Evolutionary conservation across 495 filamentous ascomycete genomes (phyloP).

Genomic region (Neurospora intermedia): DNA sequence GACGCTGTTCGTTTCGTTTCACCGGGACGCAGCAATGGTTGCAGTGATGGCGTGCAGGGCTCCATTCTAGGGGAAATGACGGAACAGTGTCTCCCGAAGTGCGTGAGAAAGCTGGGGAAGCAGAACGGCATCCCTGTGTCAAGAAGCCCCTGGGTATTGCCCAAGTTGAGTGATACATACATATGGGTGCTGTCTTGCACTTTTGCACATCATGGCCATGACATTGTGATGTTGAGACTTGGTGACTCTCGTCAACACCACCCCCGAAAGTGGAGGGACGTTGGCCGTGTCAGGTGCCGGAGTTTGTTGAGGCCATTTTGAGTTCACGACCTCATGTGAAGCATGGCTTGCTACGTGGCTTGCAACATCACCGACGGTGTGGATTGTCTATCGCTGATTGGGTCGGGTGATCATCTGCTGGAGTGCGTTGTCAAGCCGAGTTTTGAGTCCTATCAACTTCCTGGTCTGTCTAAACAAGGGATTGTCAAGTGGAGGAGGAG

Average conservation of each 20-base stretch:
- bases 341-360: neutral
- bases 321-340: neutral
- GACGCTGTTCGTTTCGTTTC: slow-evolving; percentile 4
- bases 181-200: neutral
- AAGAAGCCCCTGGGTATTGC: neutral
- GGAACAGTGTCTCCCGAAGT: neutral
- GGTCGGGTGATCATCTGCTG: neutral
- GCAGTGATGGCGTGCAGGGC: neutral
- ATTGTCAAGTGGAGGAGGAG: neutral
- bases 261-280: neutral
- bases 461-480: neutral
- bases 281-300: neutral
- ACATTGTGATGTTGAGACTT: neutral
- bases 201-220: neutral
- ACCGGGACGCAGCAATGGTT: slow-evolving; percentile 1
- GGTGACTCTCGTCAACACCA: neutral
- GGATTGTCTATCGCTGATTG: neutral
- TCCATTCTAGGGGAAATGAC: neutral
- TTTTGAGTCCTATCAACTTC: neutral
- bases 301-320: neutral
- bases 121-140: neutral
- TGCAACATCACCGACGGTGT: neutral
- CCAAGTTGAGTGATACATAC: neutral
- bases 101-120: neutral
- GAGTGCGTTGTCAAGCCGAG: neutral